Percentiles rank a stretch among this genome's conserved stretches.
Evolutionary conservation across 2,329 filamentous ascomycete species (phyloP).

Genomic region (Triangularia setosa): DNA sequence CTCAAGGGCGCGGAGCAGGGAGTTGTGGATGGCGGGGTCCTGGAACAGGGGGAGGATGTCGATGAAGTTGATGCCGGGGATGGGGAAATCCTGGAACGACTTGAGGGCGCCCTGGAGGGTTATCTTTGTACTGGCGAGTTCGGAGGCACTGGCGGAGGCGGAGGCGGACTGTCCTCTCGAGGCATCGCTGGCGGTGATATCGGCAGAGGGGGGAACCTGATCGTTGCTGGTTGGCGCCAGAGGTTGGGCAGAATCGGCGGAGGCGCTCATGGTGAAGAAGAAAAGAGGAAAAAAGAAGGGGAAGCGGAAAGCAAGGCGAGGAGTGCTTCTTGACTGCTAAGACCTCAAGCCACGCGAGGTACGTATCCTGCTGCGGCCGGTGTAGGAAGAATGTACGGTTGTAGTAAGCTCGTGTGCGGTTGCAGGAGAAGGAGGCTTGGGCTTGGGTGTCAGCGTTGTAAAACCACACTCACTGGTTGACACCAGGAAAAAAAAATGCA

Average conservation of each 20-base stretch:
- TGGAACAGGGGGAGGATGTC: conserved; percentile 97
- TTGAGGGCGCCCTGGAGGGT: conserved; percentile 70
- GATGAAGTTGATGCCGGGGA: conserved; percentile 90
- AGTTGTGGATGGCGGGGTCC: conserved; percentile 66
- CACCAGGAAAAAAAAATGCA: conserved; percentile 7
- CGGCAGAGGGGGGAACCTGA: conserved; percentile 29
- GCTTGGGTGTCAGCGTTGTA: conserved; percentile 21
- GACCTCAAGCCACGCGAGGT: background rate
- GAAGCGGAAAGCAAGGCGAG: conserved; percentile 29
- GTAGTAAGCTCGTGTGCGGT: background rate
- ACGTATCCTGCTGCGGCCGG: background rate
- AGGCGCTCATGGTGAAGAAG: conserved; percentile 35
- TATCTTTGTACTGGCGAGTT: conserved; percentile 66
- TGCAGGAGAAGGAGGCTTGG: conserved; percentile 17
- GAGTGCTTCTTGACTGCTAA: conserved; percentile 15
- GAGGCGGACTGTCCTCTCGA: conserved; percentile 60
- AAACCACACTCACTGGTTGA: conserved; percentile 17
- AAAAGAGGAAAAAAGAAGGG: conserved; percentile 30
- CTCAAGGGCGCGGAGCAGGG: conserved; percentile 79
- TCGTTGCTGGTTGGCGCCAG: conserved; percentile 24
- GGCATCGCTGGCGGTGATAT: conserved; percentile 45
- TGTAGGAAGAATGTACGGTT: conserved; percentile 20
- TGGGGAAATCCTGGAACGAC: conserved; percentile 88
- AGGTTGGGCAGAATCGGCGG: conserved; percentile 25
- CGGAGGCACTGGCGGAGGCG: conserved; percentile 57